These are phyloP conservation scores for Boletus semigastroideus DNA, from an alignment of 1,284 basidiomycete genomes.

Conservation along the genomic window DNA sequence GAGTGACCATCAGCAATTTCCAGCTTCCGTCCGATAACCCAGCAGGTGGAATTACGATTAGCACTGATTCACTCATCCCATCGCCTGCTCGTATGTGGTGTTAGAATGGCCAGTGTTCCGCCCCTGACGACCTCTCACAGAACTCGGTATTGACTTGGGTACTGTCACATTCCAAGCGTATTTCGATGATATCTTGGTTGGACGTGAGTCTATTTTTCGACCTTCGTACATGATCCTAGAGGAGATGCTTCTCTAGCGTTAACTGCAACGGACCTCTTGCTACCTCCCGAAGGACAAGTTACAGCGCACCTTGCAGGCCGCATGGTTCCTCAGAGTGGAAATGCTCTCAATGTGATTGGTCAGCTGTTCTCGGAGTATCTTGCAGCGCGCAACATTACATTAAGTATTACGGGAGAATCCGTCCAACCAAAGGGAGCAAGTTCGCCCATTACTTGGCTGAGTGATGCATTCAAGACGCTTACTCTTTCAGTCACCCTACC, in stretches of 20 bases:
- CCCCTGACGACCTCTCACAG: slow-evolving; percentile 30
- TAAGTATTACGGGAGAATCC: slow-evolving; percentile 59
- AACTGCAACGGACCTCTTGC: slow-evolving; percentile 47
- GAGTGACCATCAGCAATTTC: slow-evolving; percentile 72
- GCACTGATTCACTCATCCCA: slow-evolving; percentile 66
- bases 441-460: slow-evolving; percentile 63
- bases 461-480: slow-evolving; percentile 68
- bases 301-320: slow-evolving; percentile 58
- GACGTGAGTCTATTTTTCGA: slow-evolving; percentile 44
- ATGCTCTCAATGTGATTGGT: slow-evolving; percentile 56
- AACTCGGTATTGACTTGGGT: slow-evolving; percentile 74
- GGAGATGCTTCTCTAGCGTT: slow-evolving; percentile 42
- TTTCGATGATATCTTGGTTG: slow-evolving; percentile 53
- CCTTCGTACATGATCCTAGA: background rate
- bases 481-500: slow-evolving; percentile 63
- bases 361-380: slow-evolving; percentile 68
- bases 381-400: slow-evolving; percentile 62
- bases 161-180: slow-evolving; percentile 64
- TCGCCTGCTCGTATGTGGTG: slow-evolving; percentile 58
- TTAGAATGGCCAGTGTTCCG: background rate
- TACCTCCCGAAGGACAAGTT: slow-evolving; percentile 53
- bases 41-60: slow-evolving; percentile 69
- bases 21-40: slow-evolving; percentile 62
- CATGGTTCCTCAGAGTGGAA: slow-evolving; percentile 60
- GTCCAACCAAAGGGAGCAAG: slow-evolving; percentile 59